phyloP scores from a whole-genome alignment of 176 grass and related monocot genomes.

The Aegilops bicornis region DNA sequence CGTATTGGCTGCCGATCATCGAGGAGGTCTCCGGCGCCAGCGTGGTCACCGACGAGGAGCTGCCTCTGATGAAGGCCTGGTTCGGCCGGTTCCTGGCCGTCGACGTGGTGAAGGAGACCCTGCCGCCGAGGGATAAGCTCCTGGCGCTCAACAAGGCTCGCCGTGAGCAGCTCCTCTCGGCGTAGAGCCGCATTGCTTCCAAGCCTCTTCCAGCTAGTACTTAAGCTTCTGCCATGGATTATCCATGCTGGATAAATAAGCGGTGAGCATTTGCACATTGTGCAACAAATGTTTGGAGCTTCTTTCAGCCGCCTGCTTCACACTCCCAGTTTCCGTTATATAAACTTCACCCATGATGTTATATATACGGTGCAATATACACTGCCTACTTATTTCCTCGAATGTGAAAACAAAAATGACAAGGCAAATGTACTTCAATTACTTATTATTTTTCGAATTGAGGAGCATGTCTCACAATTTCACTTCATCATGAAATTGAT shows the following conservation, averaged over 20 bases:
- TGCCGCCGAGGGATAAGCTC: slow-evolving; percentile 52
- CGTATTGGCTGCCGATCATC: slow-evolving; percentile 42
- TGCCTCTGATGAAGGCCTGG: slow-evolving; percentile 57
- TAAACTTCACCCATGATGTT: not conserved
- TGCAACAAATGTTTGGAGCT: slow-evolving; percentile 9
- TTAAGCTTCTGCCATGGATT: not conserved
- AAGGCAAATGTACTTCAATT: not conserved
- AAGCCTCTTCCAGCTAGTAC: not conserved
- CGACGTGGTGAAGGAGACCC: slow-evolving; percentile 37
- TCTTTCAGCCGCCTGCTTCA: not conserved
- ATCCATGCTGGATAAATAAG: not conserved
- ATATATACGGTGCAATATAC: not conserved
- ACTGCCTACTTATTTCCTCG: not conserved
- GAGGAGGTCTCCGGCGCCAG: slow-evolving; percentile 33
- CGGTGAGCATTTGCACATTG: not conserved
- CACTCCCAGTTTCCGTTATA: not conserved
- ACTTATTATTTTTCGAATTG: no score
- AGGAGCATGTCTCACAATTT: no score
- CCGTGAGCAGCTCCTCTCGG: slow-evolving; percentile 37
- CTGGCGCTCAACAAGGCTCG: slow-evolving; percentile 37
- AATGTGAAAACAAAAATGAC: not conserved
- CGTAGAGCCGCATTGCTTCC: not conserved
- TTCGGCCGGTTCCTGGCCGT: slow-evolving; percentile 44
- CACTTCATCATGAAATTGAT: no score
- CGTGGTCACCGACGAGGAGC: slow-evolving; percentile 35